Base-by-base conservation (phyloP, 495 filamentous ascomycete genomes). In the Podospora sp. region DNA sequence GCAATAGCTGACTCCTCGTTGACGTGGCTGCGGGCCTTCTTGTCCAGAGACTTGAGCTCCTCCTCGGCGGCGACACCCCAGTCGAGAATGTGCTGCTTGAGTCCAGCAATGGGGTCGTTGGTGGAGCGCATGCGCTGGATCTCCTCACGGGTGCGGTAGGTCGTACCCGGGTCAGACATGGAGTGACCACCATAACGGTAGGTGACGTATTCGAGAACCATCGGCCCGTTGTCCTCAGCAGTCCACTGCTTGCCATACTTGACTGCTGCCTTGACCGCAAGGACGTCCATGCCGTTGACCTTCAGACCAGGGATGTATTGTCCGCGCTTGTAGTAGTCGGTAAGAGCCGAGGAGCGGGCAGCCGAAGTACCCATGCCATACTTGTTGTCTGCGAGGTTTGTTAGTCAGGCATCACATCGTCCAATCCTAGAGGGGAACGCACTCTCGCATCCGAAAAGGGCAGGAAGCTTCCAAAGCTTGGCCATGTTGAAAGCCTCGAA, bases 401-500 rank as follows among this genome's bases (percentile, higher is more conserved):
- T 35, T 35, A 33, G 69, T 25, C 56, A 1, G 22, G 0, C 49
- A 24, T 49, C 22, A 9, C 36, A 49, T 26, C 24, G 24, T 1
- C 27, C 3, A 46, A 21, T 27, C 6, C 36, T 0, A 33, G 4
- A 16, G 9, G 51, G 20, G 22, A 67, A 87, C 90, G 73, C 87
- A 97, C 94, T 99, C 84, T 99, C 95, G 80, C 95, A 99, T 68
- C 93, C 94, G 77, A 99, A 99, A 57, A 99, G 88, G 66, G 92
- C 87, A 50, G 95, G 95, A 22, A 99, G 81, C 65, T 95, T 94
- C 95, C 95, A 99, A 66, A 99, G 90, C 88, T 97, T 97, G 57
- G 95, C 95, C 95, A 99, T 99, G 89, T 99, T 99, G 88, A 97
- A 99, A 65, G 95, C 93, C 86, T 99, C 95, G 76, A 99, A 99